Evolutionary conservation across 805 yeast genomes (phyloP).

Genomic region (Candida taoyuanica): DNA sequence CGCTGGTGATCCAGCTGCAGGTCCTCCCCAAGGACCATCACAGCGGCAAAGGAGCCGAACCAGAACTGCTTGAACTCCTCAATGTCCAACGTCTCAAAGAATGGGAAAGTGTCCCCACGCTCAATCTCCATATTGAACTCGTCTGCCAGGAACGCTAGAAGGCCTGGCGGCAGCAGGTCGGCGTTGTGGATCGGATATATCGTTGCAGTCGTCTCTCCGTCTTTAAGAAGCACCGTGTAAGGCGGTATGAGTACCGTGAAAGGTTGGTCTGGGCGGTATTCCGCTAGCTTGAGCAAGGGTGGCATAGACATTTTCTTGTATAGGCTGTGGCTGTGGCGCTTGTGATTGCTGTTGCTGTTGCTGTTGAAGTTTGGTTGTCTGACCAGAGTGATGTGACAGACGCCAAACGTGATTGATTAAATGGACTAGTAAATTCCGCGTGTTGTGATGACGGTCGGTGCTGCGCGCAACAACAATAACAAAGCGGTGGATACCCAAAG

Average conservation of each 20-base stretch:
- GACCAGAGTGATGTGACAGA: no score
- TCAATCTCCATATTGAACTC: conserved; percentile 92
- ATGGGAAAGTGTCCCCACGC: conserved; percentile 83
- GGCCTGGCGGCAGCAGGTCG: conserved; percentile 68
- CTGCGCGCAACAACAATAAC: no score
- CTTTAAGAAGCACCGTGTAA: conserved; percentile 74
- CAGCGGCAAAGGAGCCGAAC: conserved; percentile 85
- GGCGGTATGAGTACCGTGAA: conserved; percentile 39
- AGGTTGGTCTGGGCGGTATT: conserved; percentile 21
- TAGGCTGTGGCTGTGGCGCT: no score
- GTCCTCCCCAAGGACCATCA: conserved; percentile 74
- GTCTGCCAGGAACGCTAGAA: conserved; percentile 77
- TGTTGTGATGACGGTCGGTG: no score
- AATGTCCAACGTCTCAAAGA: conserved; percentile 70
- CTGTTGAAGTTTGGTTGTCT: no score
- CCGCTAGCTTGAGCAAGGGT: conserved; percentile 11
- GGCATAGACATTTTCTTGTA: conserved; percentile 14
- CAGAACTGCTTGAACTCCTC: conserved; percentile 80
- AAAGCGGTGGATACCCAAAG: no score
- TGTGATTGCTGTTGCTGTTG: no score
- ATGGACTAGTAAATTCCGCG: no score
- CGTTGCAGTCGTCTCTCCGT: conserved; percentile 90
- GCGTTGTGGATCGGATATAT: conserved; percentile 76
- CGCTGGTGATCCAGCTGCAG: conserved; percentile 44
- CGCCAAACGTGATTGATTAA: no score